phyloP scores from a whole-genome alignment of 2,329 filamentous ascomycete genomes.

The Fusarium papillatum region DNA sequence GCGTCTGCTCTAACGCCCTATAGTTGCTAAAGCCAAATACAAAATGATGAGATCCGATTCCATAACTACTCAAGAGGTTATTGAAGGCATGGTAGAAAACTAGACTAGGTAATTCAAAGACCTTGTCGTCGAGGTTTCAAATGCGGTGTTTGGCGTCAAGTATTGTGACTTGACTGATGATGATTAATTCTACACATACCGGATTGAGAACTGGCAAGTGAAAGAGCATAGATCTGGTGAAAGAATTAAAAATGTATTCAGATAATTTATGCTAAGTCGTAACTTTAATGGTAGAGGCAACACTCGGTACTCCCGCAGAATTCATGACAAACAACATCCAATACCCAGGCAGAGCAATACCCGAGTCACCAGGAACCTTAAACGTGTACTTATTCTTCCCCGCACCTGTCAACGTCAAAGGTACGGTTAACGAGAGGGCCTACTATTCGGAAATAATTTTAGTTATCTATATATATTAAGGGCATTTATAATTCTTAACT shows the following conservation, averaged over 20 bases:
- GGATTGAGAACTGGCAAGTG: rapidly evolving
- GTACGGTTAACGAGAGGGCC: too few species aligned
- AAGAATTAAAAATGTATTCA: neutral
- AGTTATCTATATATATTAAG: too few species aligned
- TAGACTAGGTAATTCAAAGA: neutral
- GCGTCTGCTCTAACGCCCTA: neutral
- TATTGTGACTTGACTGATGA: neutral
- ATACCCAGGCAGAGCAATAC: slow-evolving; percentile 34
- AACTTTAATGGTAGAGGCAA: slow-evolving; percentile 28
- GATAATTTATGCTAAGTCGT: neutral
- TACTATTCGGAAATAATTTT: too few species aligned
- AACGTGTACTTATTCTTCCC: slow-evolving; percentile 27
- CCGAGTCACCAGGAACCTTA: slow-evolving; percentile 26
- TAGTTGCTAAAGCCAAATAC: neutral
- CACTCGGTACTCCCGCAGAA: slow-evolving; percentile 27
- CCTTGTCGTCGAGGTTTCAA: neutral
- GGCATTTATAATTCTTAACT: too few species aligned
- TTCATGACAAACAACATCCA: slow-evolving; percentile 41
- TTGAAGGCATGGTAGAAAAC: too few species aligned
- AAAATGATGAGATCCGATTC: too few species aligned
- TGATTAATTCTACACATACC: neutral
- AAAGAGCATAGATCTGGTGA: neutral
- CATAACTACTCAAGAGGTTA: neutral
- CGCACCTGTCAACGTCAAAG: neutral
- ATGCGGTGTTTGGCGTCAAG: neutral